Evolutionary conservation across 2,329 filamentous ascomycete species (phyloP).

Genomic region (Fusarium nodosum): DNA sequence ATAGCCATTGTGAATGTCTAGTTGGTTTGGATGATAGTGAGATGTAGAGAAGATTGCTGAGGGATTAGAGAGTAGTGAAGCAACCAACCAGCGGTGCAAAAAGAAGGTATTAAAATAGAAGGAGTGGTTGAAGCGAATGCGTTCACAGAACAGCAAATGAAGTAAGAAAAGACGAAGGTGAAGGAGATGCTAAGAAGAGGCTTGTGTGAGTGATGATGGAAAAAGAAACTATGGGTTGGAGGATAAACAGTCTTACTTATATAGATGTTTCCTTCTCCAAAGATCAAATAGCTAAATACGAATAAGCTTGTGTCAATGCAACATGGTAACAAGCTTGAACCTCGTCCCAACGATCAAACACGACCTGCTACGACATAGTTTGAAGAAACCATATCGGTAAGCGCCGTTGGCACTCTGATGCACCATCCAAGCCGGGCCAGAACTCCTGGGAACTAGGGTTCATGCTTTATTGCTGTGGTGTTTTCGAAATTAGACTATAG

Average conservation of each 20-base stretch:
- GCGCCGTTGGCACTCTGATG: conserved; percentile 20
- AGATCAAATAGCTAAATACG: conserved; percentile 29
- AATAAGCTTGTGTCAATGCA: conserved; percentile 38
- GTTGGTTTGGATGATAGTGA: conserved; percentile 13
- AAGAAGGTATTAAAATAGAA: conserved; percentile 36
- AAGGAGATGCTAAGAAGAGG: conserved; percentile 24
- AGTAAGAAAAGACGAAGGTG: conserved; percentile 29
- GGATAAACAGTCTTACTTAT: conserved; percentile 41
- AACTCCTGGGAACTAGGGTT: conserved; percentile 13
- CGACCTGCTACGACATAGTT: conserved; percentile 27
- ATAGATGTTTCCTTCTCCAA: conserved; percentile 33
- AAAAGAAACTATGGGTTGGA: conserved; percentile 25
- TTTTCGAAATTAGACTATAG: conserved; percentile 14
- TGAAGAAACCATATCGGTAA: conserved; percentile 20
- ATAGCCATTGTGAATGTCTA: conserved; percentile 20
- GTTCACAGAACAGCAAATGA: conserved; percentile 51
- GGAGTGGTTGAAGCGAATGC: conserved; percentile 48
- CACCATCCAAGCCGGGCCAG: conserved; percentile 7
- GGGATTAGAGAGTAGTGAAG: conserved; percentile 23
- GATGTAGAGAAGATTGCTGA: conserved; percentile 13
- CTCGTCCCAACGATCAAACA: conserved; percentile 36
- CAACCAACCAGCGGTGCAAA: conserved; percentile 45
- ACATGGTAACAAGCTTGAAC: conserved; percentile 13
- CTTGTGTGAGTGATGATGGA: conserved; percentile 35
- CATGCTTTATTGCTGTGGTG: conserved; percentile 11